A percentile compares a stretch with the other conserved stretches of the same genome.
Conservation (phyloP, 2,329 filamentous ascomycete species). For the Neobulgaria alba region DNA sequence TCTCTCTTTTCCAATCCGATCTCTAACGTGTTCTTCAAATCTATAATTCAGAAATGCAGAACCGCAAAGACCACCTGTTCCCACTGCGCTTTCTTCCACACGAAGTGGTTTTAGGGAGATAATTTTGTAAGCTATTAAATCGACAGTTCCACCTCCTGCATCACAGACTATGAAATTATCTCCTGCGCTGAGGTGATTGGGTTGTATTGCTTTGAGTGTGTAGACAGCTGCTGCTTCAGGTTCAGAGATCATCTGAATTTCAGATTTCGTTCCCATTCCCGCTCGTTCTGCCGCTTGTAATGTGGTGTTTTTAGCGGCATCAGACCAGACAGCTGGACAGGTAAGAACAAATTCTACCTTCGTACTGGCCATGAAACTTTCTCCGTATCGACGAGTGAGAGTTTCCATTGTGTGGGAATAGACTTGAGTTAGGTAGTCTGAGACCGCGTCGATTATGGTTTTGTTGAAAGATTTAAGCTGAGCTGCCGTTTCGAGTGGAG, state of each 20-base stretch:
- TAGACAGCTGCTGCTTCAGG: conserved; percentile 75
- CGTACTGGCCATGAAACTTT: conserved; percentile 68
- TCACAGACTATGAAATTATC: conserved; percentile 51
- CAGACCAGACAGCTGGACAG: conserved; percentile 77
- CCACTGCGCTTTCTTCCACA: conserved; percentile 72
- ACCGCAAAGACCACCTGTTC: conserved; percentile 69
- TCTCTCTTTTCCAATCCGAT: conserved; percentile 54
- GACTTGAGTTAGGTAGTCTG: conserved; percentile 70
- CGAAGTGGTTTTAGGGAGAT: conserved; percentile 61
- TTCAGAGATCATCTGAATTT: conserved; percentile 73
- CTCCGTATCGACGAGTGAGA: conserved; percentile 63
- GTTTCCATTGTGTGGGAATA: conserved; percentile 74
- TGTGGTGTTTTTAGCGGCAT: conserved; percentile 77
- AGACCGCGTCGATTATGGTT: conserved; percentile 70
- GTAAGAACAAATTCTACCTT: conserved; percentile 74
- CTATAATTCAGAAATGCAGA: conserved; percentile 74
- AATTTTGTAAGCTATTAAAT: conserved; percentile 77
- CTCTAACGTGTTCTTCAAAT: conserved; percentile 68
- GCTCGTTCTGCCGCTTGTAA: conserved; percentile 68
- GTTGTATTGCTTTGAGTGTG: conserved; percentile 70
- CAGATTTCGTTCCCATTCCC: conserved; percentile 62
- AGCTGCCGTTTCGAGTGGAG: conserved; percentile 65
- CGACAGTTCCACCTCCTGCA: conserved; percentile 52
- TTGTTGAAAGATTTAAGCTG: conserved; percentile 68
- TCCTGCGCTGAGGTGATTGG: conserved; percentile 62